Percentiles rank a stretch among this genome's conserved stretches.
Evolutionary conservation across 495 filamentous ascomycete genomes (phyloP).

Genomic region (Xylaria acuta): DNA sequence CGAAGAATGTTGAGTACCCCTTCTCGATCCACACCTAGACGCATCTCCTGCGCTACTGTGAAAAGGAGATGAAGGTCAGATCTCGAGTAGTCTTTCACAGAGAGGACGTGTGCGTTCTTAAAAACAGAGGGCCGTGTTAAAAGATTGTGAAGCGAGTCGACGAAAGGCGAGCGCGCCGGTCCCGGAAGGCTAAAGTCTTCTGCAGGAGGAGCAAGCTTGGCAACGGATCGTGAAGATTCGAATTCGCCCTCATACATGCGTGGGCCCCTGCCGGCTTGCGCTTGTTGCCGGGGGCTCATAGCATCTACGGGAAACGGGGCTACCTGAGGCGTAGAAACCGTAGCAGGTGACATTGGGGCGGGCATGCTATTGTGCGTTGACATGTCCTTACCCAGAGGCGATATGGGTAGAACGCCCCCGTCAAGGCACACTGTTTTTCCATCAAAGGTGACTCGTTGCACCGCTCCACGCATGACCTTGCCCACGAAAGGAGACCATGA

Average conservation of each 20-base stretch:
- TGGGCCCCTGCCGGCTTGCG: constrained; percentile 40
- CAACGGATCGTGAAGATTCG: constrained; percentile 32
- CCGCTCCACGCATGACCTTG: constrained; percentile 71
- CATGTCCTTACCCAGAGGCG: constrained; percentile 73
- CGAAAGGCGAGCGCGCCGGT: constrained; percentile 42
- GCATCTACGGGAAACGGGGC: constrained; percentile 49
- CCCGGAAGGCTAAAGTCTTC: constrained; percentile 64
- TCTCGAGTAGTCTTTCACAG: constrained; percentile 86
- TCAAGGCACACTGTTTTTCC: constrained; percentile 79
- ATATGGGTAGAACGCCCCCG: constrained; percentile 63
- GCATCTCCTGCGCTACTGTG: constrained; percentile 96
- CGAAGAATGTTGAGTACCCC: constrained; percentile 87
- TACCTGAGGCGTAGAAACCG: constrained; percentile 54
- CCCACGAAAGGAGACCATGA: constrained; percentile 80
- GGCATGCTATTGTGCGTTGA: constrained; percentile 69
- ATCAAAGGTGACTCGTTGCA: constrained; percentile 82
- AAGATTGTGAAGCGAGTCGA: constrained; percentile 64
- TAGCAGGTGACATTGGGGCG: constrained; percentile 59
- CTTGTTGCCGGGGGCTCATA: constrained; percentile 53
- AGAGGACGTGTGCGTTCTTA: constrained; percentile 84
- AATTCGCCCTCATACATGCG: constrained; percentile 32
- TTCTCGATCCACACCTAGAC: constrained; percentile 86
- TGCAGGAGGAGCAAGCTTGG: constrained; percentile 34
- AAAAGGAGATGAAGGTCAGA: constrained; percentile 90
- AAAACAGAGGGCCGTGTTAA: constrained; percentile 78